Conservation (phyloP, 2,329 filamentous ascomycete genomes). For the Knoxdaviesia capensis region DNA sequence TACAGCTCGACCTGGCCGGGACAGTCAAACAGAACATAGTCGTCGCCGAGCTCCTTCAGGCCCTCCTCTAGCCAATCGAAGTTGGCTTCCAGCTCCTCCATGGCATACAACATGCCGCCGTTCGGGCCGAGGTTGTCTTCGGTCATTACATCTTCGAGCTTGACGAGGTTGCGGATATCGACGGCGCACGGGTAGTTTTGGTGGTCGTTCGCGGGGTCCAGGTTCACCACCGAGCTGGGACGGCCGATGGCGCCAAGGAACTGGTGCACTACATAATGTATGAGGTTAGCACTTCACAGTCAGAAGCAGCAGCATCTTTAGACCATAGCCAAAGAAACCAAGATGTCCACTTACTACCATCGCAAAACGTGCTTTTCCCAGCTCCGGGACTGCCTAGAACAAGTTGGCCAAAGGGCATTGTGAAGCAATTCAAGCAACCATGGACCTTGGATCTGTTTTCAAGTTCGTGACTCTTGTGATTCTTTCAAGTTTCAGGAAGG, state of each 20-base stretch:
- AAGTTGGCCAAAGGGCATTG: constrained; percentile 51
- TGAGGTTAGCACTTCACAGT: background rate
- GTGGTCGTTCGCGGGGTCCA: constrained; percentile 90
- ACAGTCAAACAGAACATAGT: constrained; percentile 90
- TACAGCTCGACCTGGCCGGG: constrained; percentile 95
- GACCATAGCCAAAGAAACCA: background rate
- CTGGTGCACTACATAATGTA: constrained; percentile 53
- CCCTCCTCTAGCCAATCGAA: constrained; percentile 78
- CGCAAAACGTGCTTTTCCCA: constrained; percentile 94
- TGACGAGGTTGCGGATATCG: constrained; percentile 76
- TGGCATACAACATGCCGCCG: constrained; percentile 75
- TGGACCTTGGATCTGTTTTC: no score
- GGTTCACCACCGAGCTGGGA: constrained; percentile 85
- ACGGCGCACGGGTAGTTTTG: constrained; percentile 77
- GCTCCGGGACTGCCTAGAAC: constrained; percentile 87
- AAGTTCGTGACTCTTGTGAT: no score
- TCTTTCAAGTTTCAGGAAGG: no score
- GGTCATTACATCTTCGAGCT: constrained; percentile 86
- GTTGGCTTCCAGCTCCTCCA: constrained; percentile 89
- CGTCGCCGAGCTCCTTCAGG: constrained; percentile 61
- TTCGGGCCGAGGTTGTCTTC: constrained; percentile 83
- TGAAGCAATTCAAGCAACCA: constrained; percentile 2
- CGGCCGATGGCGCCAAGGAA: constrained; percentile 92
- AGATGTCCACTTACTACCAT: constrained; percentile 47
- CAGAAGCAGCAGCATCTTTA: background rate